A percentile compares a stretch with the other conserved stretches of the same genome.
Evolutionary conservation across 176 grass and related monocot species (phyloP).

Genomic region (Microstegium vimineum): DNA sequence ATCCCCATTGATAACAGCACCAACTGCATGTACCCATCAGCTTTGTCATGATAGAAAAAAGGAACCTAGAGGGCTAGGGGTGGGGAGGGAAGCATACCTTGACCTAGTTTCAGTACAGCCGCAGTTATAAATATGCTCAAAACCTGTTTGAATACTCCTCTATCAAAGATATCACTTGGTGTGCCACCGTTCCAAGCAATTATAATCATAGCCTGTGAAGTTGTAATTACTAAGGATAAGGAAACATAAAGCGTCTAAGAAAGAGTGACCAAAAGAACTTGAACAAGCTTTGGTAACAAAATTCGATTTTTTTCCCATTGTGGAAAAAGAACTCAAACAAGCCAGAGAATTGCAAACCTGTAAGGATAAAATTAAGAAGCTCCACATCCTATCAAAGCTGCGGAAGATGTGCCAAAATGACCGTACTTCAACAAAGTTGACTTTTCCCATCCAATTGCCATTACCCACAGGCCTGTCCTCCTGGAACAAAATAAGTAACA

Average conservation of each 20-base stretch:
- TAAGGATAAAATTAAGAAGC: slow-evolving; percentile 82
- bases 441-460: slow-evolving; percentile 86
- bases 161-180: slow-evolving; percentile 76
- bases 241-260: slow-evolving; percentile 25
- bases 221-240: not conserved
- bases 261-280: slow-evolving; percentile 12
- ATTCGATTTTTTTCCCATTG: too few species aligned
- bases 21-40: not conserved
- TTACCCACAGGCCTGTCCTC: slow-evolving; percentile 33
- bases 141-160: slow-evolving; percentile 80
- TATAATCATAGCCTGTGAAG: slow-evolving; percentile 79
- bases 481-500: slow-evolving; percentile 46
- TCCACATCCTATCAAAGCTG: slow-evolving; percentile 99
- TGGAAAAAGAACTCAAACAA: slow-evolving; percentile 31
- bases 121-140: slow-evolving; percentile 97
- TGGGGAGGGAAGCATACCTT: slow-evolving; percentile 36
- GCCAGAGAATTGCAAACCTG: slow-evolving; percentile 52
- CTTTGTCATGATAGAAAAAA: not conserved
- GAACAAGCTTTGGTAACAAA: not conserved
- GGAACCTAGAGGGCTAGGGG: not conserved
- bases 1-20: not conserved
- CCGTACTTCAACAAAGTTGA: slow-evolving; percentile 90
- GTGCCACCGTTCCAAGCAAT: slow-evolving; percentile 96
- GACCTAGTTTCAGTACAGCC: slow-evolving; percentile 66
- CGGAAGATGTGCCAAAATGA: slow-evolving; percentile 99